These are phyloP conservation scores for Sporothrix schenckii DNA, from an alignment of 2,329 filamentous ascomycete species.

Conservation along the genomic window DNA sequence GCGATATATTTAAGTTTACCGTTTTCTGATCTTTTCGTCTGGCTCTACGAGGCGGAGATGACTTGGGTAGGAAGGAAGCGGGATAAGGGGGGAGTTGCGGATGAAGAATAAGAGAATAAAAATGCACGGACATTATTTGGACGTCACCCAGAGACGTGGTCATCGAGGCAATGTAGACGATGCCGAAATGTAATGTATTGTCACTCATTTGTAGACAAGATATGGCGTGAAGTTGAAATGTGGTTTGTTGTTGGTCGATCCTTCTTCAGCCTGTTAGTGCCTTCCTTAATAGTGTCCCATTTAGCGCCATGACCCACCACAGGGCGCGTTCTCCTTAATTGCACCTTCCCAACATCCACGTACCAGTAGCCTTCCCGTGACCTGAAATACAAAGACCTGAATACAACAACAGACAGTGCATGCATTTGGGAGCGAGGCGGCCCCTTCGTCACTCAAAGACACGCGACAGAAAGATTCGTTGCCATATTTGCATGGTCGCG, in stretches of 20 bases:
- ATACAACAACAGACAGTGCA: neutral
- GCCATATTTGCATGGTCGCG: neutral
- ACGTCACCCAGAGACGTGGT: too few species aligned
- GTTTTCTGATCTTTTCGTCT: too few species aligned
- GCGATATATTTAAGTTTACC: too few species aligned
- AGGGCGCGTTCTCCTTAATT: neutral
- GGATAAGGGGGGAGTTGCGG: too few species aligned
- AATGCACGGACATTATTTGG: too few species aligned
- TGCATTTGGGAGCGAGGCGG: neutral
- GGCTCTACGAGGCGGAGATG: too few species aligned
- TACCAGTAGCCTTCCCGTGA: neutral
- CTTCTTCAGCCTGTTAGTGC: conserved; percentile 14
- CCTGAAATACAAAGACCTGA: neutral
- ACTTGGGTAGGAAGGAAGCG: too few species aligned
- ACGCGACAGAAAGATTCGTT: neutral
- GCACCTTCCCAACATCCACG: neutral
- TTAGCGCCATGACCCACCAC: neutral
- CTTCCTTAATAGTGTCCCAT: neutral
- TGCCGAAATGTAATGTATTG: neutral
- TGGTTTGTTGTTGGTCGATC: neutral
- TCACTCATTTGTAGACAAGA: neutral
- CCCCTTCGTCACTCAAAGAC: neutral
- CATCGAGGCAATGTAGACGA: neutral
- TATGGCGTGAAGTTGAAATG: neutral
- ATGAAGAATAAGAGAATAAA: too few species aligned